Evolutionary conservation across 768 basidiomycete genomes (phyloP), one percentile per base, ranked within the genome.

Genomic region (Hygrocybe coccinea): DNA sequence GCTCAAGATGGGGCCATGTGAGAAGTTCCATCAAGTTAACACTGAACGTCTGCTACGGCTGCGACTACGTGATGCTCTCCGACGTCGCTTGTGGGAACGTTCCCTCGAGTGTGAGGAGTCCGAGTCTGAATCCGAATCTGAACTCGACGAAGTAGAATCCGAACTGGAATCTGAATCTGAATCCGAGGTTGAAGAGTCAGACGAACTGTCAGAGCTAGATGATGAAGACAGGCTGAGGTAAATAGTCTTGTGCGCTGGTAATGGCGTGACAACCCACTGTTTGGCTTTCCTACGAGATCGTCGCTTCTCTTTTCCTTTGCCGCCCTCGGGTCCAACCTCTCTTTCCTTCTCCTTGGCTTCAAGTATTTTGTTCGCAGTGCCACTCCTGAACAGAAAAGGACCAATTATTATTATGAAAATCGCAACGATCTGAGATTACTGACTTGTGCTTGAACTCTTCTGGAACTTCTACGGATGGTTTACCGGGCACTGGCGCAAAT

Each of bases 371-470:
- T 93, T 86, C 19, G 93, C 93, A n/a, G 83, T 84, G 1, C 92
- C 92, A 19, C 70, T 79, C 64, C 89, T 89, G 59, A 34, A 53
- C 19, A 39, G 21, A 24, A 46, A 55, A 63, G 39, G 52, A 44
- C 35, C 50, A 5, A 38, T 60, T 46, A 33, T n/a, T n/a, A n/a
- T n/a, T n/a, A 33, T 9, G 19, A n/a, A 50, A 19, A 21, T 1
- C 34, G 36, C 11, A 17, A 35, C 8, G 9, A 46, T 22, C n/a
- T 52, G 11, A 5, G 29, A 34, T 22, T 48, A 76, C 84, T 35
- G 54, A 90, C 89, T 86, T 85, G 58, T 71, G 79, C 76, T 84
- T 91, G 71, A 97, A 95, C 69, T 97, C 94, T 58, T 94, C 92
- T 3, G 93, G 93, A 10, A 93, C 82, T 58, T 91, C 89, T 0